Conservation (phyloP, 2,329 filamentous ascomycete genomes). For the Clarireedia sp. region DNA sequence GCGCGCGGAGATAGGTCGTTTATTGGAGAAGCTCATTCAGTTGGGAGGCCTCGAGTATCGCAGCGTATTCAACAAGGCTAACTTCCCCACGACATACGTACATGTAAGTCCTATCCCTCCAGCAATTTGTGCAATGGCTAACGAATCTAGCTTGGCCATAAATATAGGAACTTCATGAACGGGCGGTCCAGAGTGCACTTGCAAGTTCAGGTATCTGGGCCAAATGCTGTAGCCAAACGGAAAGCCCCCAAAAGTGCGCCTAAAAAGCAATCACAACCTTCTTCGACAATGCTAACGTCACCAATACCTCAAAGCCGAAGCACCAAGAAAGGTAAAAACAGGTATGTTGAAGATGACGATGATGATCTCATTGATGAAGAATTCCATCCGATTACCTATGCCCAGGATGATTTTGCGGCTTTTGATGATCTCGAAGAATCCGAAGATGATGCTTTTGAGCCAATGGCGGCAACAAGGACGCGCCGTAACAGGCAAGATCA, state of each 20-base stretch:
- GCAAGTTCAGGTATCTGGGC: constrained; percentile 23
- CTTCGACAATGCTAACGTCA: constrained; percentile 57
- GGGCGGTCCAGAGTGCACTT: constrained; percentile 26
- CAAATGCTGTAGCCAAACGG: constrained; percentile 28
- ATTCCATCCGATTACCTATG: constrained; percentile 15
- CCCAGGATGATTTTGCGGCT: constrained; percentile 42
- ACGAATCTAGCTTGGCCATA: constrained; percentile 29
- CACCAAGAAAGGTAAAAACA: constrained; percentile 29
- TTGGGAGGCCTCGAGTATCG: constrained; percentile 68
- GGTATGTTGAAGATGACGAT: constrained; percentile 8
- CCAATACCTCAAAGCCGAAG: constrained; percentile 8
- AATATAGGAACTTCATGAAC: constrained; percentile 21
- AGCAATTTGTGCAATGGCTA: not conserved
- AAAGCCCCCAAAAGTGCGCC: constrained; percentile 19
- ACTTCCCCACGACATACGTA: constrained; percentile 70
- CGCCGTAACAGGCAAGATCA: not conserved
- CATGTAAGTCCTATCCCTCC: constrained; percentile 38
- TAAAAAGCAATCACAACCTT: constrained; percentile 23
- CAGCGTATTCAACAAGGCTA: constrained; percentile 52
- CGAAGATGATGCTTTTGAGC: constrained; percentile 29
- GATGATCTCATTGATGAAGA: not conserved
- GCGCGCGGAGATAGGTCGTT: constrained; percentile 69
- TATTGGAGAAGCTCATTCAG: constrained; percentile 69
- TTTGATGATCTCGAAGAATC: constrained; percentile 29
- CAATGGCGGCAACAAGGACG: constrained; percentile 28